phyloP scores from a whole-genome alignment of 495 filamentous ascomycete genomes.

The Penicillium riverlandense region DNA sequence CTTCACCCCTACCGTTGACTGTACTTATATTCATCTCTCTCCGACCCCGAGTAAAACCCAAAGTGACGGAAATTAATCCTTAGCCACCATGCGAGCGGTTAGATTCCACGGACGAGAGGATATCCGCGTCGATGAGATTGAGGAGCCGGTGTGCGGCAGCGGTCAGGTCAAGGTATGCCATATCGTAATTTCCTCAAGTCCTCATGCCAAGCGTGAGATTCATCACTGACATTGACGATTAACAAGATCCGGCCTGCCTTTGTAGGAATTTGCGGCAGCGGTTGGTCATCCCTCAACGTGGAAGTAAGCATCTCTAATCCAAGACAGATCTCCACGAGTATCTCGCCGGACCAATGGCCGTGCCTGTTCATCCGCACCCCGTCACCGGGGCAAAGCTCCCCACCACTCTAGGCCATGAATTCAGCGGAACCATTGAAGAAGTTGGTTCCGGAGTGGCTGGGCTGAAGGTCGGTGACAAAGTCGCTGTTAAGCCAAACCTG shows the following conservation, averaged over 20 bases:
- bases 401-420: slow-evolving; percentile 56
- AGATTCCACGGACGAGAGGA: slow-evolving; percentile 34
- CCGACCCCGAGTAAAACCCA: background rate
- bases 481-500: slow-evolving; percentile 52
- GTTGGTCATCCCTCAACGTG: slow-evolving; percentile 5
- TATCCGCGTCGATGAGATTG: slow-evolving; percentile 33
- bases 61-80: background rate
- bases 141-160: slow-evolving; percentile 29
- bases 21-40: too few species aligned
- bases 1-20: too few species aligned
- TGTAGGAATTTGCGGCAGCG: slow-evolving; percentile 30
- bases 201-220: background rate
- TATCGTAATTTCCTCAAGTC: background rate
- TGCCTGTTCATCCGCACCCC: slow-evolving; percentile 50
- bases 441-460: slow-evolving; percentile 45
- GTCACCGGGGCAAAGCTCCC: slow-evolving; percentile 50
- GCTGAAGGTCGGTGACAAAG: slow-evolving; percentile 47
- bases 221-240: background rate
- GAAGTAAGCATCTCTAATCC: background rate
- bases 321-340: slow-evolving; percentile 54
- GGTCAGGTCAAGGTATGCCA: slow-evolving; percentile 33
- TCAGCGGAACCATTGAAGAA: slow-evolving; percentile 52
- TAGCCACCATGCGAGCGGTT: slow-evolving; percentile 33
- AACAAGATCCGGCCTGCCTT: slow-evolving; percentile 27
- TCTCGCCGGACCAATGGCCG: slow-evolving; percentile 45